Evolutionary conservation across 2,329 filamentous ascomycete genomes (phyloP), one percentile per base, ranked within the genome.

Genomic region (Trichoderma sp.): DNA sequence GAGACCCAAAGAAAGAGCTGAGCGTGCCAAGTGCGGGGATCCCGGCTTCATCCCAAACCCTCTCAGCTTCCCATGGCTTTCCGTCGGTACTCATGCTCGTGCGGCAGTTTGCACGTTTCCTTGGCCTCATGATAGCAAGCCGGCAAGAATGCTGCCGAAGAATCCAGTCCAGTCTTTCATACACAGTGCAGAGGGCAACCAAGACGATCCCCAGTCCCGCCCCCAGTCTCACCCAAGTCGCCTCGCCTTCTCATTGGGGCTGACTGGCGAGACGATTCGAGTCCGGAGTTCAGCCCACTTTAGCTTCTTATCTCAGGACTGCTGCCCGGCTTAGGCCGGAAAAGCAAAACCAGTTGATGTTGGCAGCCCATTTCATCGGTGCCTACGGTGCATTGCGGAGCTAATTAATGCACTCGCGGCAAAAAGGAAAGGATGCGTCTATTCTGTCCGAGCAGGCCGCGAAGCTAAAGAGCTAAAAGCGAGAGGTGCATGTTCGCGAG

Each of bases 1-100:
- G 14, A 7, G 34, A 21, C 36, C 6, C 61, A 14, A 28, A 43
- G 36, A 51, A 51, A 51, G 43, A 11, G 43, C n/a, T 53, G 43
- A 7, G 36, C 8, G 9, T 66, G 43, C 43, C 43, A 66, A 66
- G 63, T 56, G 63, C 63, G 63, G 63, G 63, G 63, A 66, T 65
- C 28, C 63, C 43, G n/a, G 63, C 15, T 34, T 53, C 63, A 24
- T 34, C 32, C 30, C 14, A 66, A n/a, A 11, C 32, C 36, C 64
- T 67, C 21, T 4, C 51, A 67, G 21, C 32, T 30, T 12, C 15
- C 24, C 21, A n/a, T 9, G 8, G 43, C n/a, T 51, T 51, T 4
- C 39, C 14, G 15, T 24, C 24, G 24, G 24, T 12, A 6, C 24
- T 26, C 21, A 4, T 65, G 47, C 63, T 57, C 32, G 63, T 34